A percentile compares a stretch with the other conserved stretches of the same genome.
Conservation (phyloP, 805 yeast species). For the Ogataea haglerorum region DNA sequence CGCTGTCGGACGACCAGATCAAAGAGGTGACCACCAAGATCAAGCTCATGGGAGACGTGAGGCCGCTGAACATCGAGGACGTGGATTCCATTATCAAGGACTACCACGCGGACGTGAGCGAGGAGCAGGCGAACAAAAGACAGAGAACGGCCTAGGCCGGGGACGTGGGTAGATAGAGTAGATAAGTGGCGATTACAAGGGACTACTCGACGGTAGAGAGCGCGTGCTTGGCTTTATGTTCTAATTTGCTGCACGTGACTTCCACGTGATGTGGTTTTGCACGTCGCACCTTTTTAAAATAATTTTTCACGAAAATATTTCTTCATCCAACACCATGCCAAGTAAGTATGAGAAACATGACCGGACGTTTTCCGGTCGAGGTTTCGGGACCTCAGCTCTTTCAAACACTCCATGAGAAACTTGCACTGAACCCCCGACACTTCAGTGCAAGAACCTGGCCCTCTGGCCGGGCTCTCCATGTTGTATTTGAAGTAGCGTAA, state of each 20-base stretch:
- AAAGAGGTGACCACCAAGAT: conserved; percentile 94
- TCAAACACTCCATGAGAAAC: conserved; percentile 16
- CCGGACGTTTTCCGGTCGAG: conserved; percentile 15
- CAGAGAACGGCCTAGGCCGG: conserved; percentile 5
- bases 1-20: conserved; percentile 86
- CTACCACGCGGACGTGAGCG: conserved; percentile 67
- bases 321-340: conserved; percentile 26
- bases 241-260: too few relatives aligned
- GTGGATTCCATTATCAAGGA: conserved; percentile 96
- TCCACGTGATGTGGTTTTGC: conserved; percentile 6
- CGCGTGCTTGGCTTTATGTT: too few relatives aligned
- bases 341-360: conserved; percentile 23
- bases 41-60: conserved; percentile 90
- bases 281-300: conserved; percentile 3
- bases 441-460: conserved; percentile 49
- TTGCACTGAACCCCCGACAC: conserved; percentile 85
- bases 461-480: conserved; percentile 7
- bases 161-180: background rate
- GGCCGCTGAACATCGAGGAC: conserved; percentile 93
- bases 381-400: conserved; percentile 24
- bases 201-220: background rate
- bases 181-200: background rate
- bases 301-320: conserved; percentile 10
- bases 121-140: conserved; percentile 2
- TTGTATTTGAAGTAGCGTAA: conserved; percentile 15